phyloP scores from a whole-genome alignment of 139 green algal genomes.

The Chlorella sorokiniana region DNA sequence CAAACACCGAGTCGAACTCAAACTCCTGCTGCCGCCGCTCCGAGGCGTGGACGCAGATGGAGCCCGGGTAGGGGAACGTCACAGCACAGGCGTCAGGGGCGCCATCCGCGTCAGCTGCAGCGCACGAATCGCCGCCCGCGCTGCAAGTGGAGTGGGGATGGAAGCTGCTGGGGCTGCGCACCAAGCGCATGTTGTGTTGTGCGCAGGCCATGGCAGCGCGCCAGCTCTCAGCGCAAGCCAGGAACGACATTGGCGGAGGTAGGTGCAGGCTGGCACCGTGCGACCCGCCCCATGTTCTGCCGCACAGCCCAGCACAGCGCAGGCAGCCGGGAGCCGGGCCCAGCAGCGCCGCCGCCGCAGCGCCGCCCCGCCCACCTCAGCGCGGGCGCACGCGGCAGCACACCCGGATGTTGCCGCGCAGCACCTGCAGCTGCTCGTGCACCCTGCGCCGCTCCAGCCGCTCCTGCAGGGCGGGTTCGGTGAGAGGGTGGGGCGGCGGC shows the following conservation, averaged over 20 bases:
- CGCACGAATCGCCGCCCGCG: background rate
- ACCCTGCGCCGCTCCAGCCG: slow-evolving; percentile 57
- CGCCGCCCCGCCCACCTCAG: background rate
- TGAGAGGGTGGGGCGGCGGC: too few species aligned
- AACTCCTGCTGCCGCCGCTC: slow-evolving; percentile 58
- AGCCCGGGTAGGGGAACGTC: slow-evolving; percentile 58
- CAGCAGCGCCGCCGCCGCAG: too few species aligned
- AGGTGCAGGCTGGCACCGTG: too few species aligned
- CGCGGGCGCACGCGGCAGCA: slow-evolving; percentile 56
- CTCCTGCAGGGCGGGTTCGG: slow-evolving; percentile 60
- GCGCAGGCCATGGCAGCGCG: too few species aligned
- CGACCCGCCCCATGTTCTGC: too few species aligned
- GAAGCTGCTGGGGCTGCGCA: background rate
- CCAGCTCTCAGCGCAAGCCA: too few species aligned
- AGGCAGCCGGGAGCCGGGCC: too few species aligned
- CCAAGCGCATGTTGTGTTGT: too few species aligned
- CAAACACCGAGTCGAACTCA: slow-evolving; percentile 61
- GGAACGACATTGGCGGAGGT: too few species aligned
- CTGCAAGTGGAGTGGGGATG: background rate
- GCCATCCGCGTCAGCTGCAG: background rate
- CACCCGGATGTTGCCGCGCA: slow-evolving; percentile 79
- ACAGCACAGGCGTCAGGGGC: slow-evolving; percentile 40
- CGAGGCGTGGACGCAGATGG: slow-evolving; percentile 46
- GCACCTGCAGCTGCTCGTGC: slow-evolving; percentile 52
- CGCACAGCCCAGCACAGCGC: too few species aligned